These are phyloP conservation scores for Calonectria honghensis DNA, from an alignment of 2,329 filamentous ascomycete genomes.

Conservation along the genomic window DNA sequence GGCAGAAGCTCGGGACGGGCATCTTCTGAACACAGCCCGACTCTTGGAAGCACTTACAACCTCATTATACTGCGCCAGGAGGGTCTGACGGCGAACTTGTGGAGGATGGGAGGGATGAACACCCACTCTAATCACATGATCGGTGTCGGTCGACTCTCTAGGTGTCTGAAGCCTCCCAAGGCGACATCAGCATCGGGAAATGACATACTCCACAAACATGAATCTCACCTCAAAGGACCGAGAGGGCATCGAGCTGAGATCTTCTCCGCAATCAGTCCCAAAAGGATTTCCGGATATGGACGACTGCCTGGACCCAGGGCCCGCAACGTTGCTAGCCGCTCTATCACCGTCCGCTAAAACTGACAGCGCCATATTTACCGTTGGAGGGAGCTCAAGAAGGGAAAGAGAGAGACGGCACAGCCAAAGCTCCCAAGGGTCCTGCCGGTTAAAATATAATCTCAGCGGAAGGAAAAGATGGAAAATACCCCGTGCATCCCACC, in stretches of 20 bases:
- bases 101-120: background rate
- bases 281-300: background rate
- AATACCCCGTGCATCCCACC: background rate
- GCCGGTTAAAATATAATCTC: background rate
- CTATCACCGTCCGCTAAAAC: background rate
- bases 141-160: background rate
- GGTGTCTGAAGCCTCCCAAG: background rate
- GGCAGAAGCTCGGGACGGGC: accelerated
- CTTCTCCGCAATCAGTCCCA: background rate
- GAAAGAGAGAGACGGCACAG: background rate
- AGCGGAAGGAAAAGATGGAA: background rate
- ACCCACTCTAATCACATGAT: background rate
- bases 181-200: background rate
- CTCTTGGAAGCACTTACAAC: background rate
- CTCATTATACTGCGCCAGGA: background rate
- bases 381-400: background rate
- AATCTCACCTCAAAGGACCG: background rate
- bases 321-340: background rate
- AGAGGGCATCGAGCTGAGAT: background rate
- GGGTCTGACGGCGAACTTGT: too few species aligned
- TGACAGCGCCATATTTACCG: background rate
- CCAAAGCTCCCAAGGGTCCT: background rate
- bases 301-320: background rate
- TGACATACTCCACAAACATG: background rate
- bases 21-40: background rate